A percentile compares a stretch with the other conserved stretches of the same genome.
Evolutionary conservation across 1,284 basidiomycete species (phyloP).

Genomic region (Irpex sp.): DNA sequence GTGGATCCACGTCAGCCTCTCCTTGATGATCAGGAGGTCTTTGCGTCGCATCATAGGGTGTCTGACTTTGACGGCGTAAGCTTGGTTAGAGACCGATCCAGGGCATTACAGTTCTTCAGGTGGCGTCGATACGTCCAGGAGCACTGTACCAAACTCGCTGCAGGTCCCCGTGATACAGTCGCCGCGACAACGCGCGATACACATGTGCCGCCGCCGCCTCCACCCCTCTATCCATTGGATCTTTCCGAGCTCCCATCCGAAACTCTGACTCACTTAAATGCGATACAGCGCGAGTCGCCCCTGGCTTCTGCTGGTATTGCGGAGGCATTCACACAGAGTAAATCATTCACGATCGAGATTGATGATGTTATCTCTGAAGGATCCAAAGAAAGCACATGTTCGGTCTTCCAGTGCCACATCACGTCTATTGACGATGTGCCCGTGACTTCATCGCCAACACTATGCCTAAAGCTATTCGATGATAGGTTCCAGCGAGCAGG

Average conservation of each 20-base stretch:
- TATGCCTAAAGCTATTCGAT: slow-evolving; percentile 7
- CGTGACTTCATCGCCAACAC: not conserved
- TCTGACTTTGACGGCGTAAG: slow-evolving; percentile 5
- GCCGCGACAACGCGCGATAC: not conserved
- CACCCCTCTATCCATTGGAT: not conserved
- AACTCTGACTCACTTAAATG: not conserved
- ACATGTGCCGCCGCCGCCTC: not conserved
- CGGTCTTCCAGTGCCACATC: slow-evolving; percentile 3
- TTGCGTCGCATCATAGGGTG: not conserved
- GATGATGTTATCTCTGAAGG: slow-evolving; percentile 3
- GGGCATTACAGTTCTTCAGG: slow-evolving; percentile 3
- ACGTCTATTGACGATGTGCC: not conserved
- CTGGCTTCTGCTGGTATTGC: not conserved
- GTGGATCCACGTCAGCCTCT: slow-evolving; percentile 3
- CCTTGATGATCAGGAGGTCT: not conserved
- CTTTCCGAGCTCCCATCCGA: slow-evolving; percentile 2
- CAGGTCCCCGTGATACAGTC: not conserved
- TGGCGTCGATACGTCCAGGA: not conserved
- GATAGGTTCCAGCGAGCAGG: slow-evolving; percentile 3
- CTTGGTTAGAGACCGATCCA: not conserved
- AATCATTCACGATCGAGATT: slow-evolving; percentile 5
- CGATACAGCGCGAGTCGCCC: slow-evolving; percentile 1
- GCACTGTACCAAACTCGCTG: slow-evolving; percentile 1
- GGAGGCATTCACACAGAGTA: slow-evolving; percentile 1
- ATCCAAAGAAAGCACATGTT: not conserved